phyloP scores from a whole-genome alignment of 2,329 filamentous ascomycete species.

The Neofusicoccum umdonicola region DNA sequence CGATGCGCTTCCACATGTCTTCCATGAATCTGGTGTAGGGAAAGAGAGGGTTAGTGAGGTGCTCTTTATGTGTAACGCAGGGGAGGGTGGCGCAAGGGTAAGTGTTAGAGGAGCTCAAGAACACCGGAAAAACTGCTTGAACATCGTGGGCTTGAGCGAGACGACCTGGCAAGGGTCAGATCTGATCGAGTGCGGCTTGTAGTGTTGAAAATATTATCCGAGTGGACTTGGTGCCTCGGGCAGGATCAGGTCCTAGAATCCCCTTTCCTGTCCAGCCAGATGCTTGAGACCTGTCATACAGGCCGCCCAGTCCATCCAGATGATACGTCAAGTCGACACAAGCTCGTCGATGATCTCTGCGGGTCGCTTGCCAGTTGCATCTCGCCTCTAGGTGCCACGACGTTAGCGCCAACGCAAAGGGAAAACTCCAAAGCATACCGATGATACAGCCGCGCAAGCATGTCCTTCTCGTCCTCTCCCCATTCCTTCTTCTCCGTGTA shows the following conservation, averaged over 20 bases:
- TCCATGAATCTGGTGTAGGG: constrained; percentile 75
- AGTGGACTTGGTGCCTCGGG: neutral
- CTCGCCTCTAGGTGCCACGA: constrained; percentile 2
- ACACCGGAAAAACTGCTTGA: neutral
- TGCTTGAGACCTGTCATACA: neutral
- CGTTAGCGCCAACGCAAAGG: neutral
- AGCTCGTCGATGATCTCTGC: constrained; percentile 6
- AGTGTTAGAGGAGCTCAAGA: neutral
- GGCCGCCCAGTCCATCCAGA: neutral
- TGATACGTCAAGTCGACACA: neutral
- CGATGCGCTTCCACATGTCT: constrained; percentile 96
- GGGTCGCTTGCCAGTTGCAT: constrained; percentile 34
- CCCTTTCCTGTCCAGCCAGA: neutral
- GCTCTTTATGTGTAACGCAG: neutral
- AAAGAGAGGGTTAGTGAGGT: constrained; percentile 19
- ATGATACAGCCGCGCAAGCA: constrained; percentile 89
- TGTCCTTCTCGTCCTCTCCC: constrained; percentile 99
- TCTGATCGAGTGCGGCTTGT: neutral
- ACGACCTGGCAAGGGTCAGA: neutral
- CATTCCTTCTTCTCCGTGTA: constrained; percentile 90
- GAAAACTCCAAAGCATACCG: constrained; percentile 58
- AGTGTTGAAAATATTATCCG: neutral
- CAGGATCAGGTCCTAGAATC: neutral
- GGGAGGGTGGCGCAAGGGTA: neutral
- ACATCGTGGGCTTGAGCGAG: neutral